Percentiles rank a stretch among this genome's conserved stretches.
These are phyloP conservation scores for Fusarium sulawesiense DNA, from an alignment of 2,329 filamentous ascomycete species.

Conservation along the genomic window DNA sequence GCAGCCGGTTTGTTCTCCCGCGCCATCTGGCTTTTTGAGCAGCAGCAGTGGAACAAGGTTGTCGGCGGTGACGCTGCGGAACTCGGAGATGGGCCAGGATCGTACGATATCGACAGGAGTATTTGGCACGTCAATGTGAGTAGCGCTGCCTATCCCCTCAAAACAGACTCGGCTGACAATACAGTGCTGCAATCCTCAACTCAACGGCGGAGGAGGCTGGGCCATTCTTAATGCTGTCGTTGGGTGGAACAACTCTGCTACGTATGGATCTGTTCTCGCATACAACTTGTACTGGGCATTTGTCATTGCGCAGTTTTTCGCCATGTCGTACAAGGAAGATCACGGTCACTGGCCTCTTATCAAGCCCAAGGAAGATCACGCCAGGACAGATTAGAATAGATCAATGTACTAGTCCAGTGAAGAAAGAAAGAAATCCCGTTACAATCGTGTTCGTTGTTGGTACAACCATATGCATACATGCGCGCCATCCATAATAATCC, in stretches of 20 bases:
- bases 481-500: background rate
- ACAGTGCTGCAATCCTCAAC: conserved; percentile 80
- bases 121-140: conserved; percentile 87
- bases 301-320: conserved; percentile 76
- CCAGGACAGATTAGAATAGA: conserved; percentile 14
- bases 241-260: conserved; percentile 90
- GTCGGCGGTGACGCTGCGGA: conserved; percentile 69
- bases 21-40: conserved; percentile 79
- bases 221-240: conserved; percentile 88
- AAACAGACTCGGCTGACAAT: background rate
- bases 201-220: conserved; percentile 82
- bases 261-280: conserved; percentile 85
- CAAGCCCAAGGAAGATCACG: conserved; percentile 47
- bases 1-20: conserved; percentile 85
- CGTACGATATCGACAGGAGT: conserved; percentile 80
- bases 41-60: conserved; percentile 74
- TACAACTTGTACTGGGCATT: conserved; percentile 90
- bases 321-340: conserved; percentile 74
- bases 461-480: conserved; percentile 21
- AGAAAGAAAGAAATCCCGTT: conserved; percentile 27
- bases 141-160: conserved; percentile 50
- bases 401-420: background rate
- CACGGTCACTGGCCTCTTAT: conserved; percentile 62
- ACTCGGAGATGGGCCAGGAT: conserved; percentile 72
- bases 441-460: conserved; percentile 26